Evolutionary conservation across 2,329 filamentous ascomycete genomes (phyloP).

Genomic region (Trichoderma breve): DNA sequence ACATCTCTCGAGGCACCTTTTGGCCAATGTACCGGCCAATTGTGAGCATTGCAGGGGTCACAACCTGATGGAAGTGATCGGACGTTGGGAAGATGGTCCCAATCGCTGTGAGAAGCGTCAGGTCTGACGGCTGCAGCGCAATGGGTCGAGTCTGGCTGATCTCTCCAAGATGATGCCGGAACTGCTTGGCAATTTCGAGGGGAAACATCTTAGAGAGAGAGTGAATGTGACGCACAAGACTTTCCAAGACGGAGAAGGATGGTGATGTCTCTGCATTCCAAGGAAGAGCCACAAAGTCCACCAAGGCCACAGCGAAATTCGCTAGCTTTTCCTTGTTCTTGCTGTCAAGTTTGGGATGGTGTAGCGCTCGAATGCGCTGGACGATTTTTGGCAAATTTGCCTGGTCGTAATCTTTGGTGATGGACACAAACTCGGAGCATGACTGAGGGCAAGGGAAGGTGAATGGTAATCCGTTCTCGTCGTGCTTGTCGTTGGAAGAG

Average conservation of each 20-base stretch:
- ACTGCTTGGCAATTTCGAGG: conserved; percentile 71
- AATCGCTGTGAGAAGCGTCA: conserved; percentile 80
- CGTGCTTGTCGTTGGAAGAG: conserved; percentile 42
- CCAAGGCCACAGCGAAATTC: conserved; percentile 63
- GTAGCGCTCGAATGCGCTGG: conserved; percentile 85
- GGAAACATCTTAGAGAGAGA: conserved; percentile 87
- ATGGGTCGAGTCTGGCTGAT: conserved; percentile 50
- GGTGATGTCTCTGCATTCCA: conserved; percentile 45
- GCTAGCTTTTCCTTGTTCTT: conserved; percentile 82
- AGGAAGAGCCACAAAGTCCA: conserved; percentile 59
- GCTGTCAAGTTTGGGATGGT: conserved; percentile 81
- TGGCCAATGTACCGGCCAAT: conserved; percentile 82
- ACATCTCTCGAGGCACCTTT: conserved; percentile 62
- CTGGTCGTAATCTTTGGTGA: conserved; percentile 59
- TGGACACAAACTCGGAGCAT: conserved; percentile 69
- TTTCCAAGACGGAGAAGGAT: conserved; percentile 70
- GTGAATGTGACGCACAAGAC: conserved; percentile 83
- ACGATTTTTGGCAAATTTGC: conserved; percentile 73
- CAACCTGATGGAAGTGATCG: conserved; percentile 94
- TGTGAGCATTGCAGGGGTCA: conserved; percentile 84
- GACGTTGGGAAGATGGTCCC: conserved; percentile 88
- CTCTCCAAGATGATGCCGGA: conserved; percentile 69
- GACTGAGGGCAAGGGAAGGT: conserved; percentile 83
- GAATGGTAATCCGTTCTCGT: conserved; percentile 66
- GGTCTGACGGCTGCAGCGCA: conserved; percentile 63